Evolutionary conservation across 2,329 filamentous ascomycete genomes (phyloP), one percentile per base, ranked within the genome.

Genomic region (Penicillium sclerotiorum): DNA sequence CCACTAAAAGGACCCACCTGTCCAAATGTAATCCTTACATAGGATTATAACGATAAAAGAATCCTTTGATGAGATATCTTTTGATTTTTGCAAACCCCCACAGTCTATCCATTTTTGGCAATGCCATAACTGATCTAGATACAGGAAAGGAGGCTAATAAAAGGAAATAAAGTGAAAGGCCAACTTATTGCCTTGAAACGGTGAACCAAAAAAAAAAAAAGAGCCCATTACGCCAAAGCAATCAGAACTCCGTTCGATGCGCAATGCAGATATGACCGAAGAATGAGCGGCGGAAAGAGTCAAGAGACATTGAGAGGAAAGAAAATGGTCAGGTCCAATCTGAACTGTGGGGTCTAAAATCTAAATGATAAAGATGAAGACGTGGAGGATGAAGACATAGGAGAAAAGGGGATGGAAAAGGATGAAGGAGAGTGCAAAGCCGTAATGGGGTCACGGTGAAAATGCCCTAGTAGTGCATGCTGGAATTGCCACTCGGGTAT

Each of bases 191-290:
- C 43, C 35, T 38, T 47, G 17, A 37, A 8, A 38, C 48, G 33
- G 53, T 43, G 33, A 23, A 48, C 33, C 22, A 12, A 22, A 22
- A 21, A 33, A 15, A 32, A 13, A 33, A 44, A 35, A 55, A 49
- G 45, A 58, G 33, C 45, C 55, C 52, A 55, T 49, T 49, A 52
- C 61, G 55, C 61, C 55, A 54, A 39, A 55, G 53, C 58, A 47
- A 55, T 50, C 55, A 52, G 45, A 63, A 66, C 63, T 64, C 62
- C 63, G 51, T 50, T 57, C 45, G 50, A 64, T 64, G 61, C 56
- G 54, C 49, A 54, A 63, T 63, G 61, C 59, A 59, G 18, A 36
- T 40, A 40, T 36, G 13, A 47, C 37, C 13, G 38, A 35, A 11
- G 9, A 36, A 25, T 25, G 4, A n/a, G 25, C 35, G 18, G 30